A percentile compares a stretch with the other conserved stretches of the same genome.
Conservation (phyloP, 768 basidiomycete species). For the Hypsizygus marmoreus region DNA sequence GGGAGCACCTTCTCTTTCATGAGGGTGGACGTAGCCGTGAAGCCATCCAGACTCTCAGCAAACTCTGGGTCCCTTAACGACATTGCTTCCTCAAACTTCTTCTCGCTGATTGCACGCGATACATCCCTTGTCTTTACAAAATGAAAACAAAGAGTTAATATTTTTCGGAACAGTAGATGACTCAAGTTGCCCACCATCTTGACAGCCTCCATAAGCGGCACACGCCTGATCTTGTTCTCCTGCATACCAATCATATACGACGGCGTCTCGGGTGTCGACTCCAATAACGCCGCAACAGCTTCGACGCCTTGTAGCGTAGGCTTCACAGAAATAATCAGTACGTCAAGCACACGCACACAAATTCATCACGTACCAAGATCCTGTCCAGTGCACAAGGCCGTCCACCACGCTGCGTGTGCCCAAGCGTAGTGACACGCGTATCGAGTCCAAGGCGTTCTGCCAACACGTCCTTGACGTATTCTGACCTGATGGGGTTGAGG, state of each 20-base stretch:
- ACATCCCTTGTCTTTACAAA: conserved; percentile 95
- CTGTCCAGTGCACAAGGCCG: conserved; percentile 92
- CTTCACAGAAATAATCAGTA: conserved; percentile 38
- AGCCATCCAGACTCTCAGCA: conserved; percentile 82
- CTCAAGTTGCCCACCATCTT: conserved; percentile 55
- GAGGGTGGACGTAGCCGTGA: conserved; percentile 69
- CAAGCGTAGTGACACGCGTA: conserved; percentile 94
- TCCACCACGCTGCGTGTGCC: conserved; percentile 96
- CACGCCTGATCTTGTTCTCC: conserved; percentile 93
- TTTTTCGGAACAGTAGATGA: conserved; percentile 6
- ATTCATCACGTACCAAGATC: conserved; percentile 65
- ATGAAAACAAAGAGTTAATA: conserved; percentile 1
- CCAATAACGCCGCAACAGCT: conserved; percentile 86
- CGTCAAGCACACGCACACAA: background rate
- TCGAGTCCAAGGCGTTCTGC: conserved; percentile 87
- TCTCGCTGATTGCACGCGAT: conserved; percentile 74
- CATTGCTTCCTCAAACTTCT: conserved; percentile 88
- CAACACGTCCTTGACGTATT: conserved; percentile 89
- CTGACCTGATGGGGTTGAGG: conserved; percentile 89
- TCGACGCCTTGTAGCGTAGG: conserved; percentile 96
- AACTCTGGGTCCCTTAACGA: conserved; percentile 91
- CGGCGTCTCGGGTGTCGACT: conserved; percentile 85
- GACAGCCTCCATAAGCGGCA: conserved; percentile 93
- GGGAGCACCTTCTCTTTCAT: conserved; percentile 57
- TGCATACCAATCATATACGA: conserved; percentile 97